Evolutionary conservation across 78 protist species (phyloP), one percentile per base, ranked within the genome.

Genomic region (Dictyostelium citrinum): DNA sequence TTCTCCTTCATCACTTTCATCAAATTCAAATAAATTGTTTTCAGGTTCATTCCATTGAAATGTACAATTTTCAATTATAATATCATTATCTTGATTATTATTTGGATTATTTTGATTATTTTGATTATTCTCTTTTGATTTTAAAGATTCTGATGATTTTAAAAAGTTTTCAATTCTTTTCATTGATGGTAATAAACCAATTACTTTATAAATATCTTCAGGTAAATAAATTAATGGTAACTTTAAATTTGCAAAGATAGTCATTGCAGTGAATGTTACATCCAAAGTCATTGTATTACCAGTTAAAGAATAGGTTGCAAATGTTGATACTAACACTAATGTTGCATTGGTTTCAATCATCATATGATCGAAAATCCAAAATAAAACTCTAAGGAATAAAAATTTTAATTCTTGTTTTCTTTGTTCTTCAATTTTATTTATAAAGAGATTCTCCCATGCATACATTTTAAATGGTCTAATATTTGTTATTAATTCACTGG

Each of bases 361-460:
- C 5, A 67, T 27, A 16, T 78, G 20, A 27, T 60, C 45, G 12
- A n/a, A 11, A 3, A 82, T 11, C 85, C 93, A 88, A 31, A 29
- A 76, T 1, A 88, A 12, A n/a, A 74, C 45, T 12, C 51, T 60
- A 1, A 29, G 49, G 1, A 24, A 35, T 16, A 67, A n/a, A 7
- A 16, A 46, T 5, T 60, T 16, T 39, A 88, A 20, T 67, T 88
- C 80, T 16, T 11, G n/a, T 22, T 45, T 27, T 24, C 93, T 24
- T 29, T 74, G 33, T 17, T 29, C 22, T 29, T 79, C 31, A 33
- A 88, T 79, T 29, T 45, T 37, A 46, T 88, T 64, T 0, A 78
- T 46, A 29, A 88, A 88, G 5, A 55, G 6, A 31, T 68, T 71
- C 33, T 88, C 93, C 93, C 93, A 88, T 43, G 84, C 70, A 78